These are phyloP conservation scores for Macrocybe sp. DNA, from an alignment of 1,284 basidiomycete species.

Conservation along the genomic window DNA sequence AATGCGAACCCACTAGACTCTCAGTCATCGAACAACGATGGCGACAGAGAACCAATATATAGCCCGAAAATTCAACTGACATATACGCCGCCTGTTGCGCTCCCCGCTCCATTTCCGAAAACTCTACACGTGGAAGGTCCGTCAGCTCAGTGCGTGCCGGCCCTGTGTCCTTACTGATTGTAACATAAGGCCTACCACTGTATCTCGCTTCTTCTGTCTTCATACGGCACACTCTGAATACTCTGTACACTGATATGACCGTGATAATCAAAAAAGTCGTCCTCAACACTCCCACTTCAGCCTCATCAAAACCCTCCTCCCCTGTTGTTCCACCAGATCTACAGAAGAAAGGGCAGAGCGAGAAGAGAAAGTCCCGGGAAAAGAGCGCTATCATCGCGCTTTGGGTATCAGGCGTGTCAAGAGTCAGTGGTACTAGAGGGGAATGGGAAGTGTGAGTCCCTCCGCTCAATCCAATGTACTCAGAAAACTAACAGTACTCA, in stretches of 20 bases:
- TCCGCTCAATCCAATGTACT: slow-evolving; percentile 3
- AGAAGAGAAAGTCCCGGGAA: slow-evolving; percentile 28
- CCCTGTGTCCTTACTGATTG: not conserved
- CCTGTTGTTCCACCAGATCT: not conserved
- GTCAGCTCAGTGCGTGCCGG: slow-evolving; percentile 9
- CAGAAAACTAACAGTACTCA: slow-evolving; percentile 2
- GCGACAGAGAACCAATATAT: slow-evolving; percentile 44
- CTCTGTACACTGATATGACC: slow-evolving; percentile 61
- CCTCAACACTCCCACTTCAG: slow-evolving; percentile 26
- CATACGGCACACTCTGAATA: slow-evolving; percentile 66
- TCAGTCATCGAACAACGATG: slow-evolving; percentile 17
- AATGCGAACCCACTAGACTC: slow-evolving; percentile 20
- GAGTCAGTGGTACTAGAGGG: slow-evolving; percentile 52
- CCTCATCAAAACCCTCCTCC: not conserved
- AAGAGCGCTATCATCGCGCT: slow-evolving; percentile 54
- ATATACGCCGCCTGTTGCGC: slow-evolving; percentile 60
- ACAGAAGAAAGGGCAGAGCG: slow-evolving; percentile 5
- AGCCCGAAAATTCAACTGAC: slow-evolving; percentile 46
- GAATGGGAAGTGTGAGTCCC: slow-evolving; percentile 68
- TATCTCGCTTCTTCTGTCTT: slow-evolving; percentile 69
- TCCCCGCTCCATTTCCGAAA: slow-evolving; percentile 65
- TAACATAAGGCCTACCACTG: slow-evolving; percentile 50
- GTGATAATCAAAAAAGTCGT: slow-evolving; percentile 49
- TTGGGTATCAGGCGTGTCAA: slow-evolving; percentile 47
- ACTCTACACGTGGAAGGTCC: slow-evolving; percentile 66